Evolutionary conservation across 225 moss, liverwort and hornwort species (phyloP), one percentile per base, ranked within the genome.

Genomic region (Bryum argenteum): DNA sequence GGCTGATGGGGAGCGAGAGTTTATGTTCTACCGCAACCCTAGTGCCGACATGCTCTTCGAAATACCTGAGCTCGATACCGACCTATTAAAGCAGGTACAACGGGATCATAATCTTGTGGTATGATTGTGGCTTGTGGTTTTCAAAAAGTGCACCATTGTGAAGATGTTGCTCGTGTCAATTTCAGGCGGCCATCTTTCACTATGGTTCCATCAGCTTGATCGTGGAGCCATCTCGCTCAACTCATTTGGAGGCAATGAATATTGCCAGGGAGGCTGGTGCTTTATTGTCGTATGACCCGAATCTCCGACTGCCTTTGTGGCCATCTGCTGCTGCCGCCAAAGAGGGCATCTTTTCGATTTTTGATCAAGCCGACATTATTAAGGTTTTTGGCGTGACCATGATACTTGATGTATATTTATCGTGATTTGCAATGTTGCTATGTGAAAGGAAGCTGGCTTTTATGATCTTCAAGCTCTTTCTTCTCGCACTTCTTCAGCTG

Each of bases 161-260:
- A 53, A 64, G 1, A 4, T 37, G 13, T 38, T 60, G 54, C 20
- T 45, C 8, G n/a, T 77, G 23, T 69, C 42, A 20, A 52, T 71
- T 55, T 52, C 87, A 96, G 96, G 91, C 96, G 55, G 26, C 82
- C 18, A 80, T 96, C 40, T 78, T 96, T 52, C 96, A 96, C 66
- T 93, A 91, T 69, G 96, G 96, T 15, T 97, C 96, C 19, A 97
- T 97, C 78, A 97, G 96, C 74, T 84, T 94, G 51, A 94, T 94
- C 61, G 79, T 82, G 24, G 91, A 94, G 64, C 94, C 94, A 39
- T 93, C 91, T 72, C 91, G 91, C 38, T 72, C 96, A 61, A 93
- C 96, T 18, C 96, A 97, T 67, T 48, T 97, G 83, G 91, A 90
- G 61, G 93, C 93, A 16, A 70, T 97, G 87, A 87, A 84, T 61